Percentiles rank a stretch among this genome's conserved stretches.
These are phyloP conservation scores for Gonapodya sp. DNA, from an alignment of 192 early-diverging fungal genomes.

Conservation along the genomic window DNA sequence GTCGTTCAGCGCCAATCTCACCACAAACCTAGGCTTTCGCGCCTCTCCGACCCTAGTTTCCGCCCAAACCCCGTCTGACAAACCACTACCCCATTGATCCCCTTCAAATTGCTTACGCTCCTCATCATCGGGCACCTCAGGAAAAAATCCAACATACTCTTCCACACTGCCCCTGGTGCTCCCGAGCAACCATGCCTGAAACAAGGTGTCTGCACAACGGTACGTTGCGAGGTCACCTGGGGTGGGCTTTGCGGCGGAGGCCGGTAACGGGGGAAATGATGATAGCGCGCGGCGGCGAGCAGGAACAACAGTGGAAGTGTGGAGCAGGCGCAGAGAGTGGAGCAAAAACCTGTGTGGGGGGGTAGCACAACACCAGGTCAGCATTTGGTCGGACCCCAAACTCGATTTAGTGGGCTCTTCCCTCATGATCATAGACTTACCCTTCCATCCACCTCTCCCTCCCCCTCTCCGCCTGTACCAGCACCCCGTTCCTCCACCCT, in stretches of 20 bases:
- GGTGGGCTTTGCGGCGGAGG: neutral
- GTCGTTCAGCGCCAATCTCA: no score
- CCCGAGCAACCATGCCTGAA: neutral
- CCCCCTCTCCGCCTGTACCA: slow-evolving; percentile 50
- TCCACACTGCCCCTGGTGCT: neutral
- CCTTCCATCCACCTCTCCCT: slow-evolving; percentile 37
- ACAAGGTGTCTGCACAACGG: neutral
- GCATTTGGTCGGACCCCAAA: slow-evolving; percentile 9
- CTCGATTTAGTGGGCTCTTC: slow-evolving; percentile 11
- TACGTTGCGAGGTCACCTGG: neutral
- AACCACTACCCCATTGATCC: no score
- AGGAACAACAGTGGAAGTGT: slow-evolving; percentile 19
- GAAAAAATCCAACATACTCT: neutral
- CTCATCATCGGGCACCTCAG: neutral
- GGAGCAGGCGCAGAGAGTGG: slow-evolving; percentile 28
- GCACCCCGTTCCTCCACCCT: slow-evolving; percentile 14
- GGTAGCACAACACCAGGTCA: slow-evolving; percentile 14
- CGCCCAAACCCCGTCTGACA: no score
- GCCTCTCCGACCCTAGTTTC: no score
- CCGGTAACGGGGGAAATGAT: slow-evolving; percentile 6
- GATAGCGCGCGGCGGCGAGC: slow-evolving; percentile 10
- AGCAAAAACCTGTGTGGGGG: slow-evolving; percentile 13
- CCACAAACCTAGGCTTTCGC: no score
- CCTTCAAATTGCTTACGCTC: no score
- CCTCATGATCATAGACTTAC: slow-evolving; percentile 20